These are phyloP conservation scores for Venturia oleaginea DNA, from an alignment of 2,329 filamentous ascomycete species.

Conservation along the genomic window DNA sequence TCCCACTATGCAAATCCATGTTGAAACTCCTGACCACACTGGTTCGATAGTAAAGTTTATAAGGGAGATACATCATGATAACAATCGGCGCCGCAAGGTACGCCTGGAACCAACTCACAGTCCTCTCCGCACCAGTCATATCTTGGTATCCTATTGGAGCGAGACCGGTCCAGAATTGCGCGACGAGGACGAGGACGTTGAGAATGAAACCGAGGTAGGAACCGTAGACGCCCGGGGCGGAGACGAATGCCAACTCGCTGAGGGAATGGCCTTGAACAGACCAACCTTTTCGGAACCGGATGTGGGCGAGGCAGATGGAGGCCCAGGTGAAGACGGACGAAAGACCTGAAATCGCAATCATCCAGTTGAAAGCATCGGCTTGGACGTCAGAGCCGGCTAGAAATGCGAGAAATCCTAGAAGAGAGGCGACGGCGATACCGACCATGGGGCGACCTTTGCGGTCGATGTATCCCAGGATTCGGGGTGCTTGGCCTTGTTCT, in stretches of 20 bases:
- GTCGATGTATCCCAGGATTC: conserved; percentile 52
- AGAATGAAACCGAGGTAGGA: conserved; percentile 66
- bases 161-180: conserved; percentile 82
- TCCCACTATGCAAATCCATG: conserved; percentile 81
- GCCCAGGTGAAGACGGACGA: conserved; percentile 70
- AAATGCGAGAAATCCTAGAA: conserved; percentile 52
- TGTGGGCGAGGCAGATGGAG: conserved; percentile 55
- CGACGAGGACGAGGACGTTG: conserved; percentile 66
- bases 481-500: conserved; percentile 58
- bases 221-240: conserved; percentile 68
- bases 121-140: conserved; percentile 38
- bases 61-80: conserved; percentile 56
- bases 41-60: conserved; percentile 69
- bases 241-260: conserved; percentile 69
- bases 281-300: conserved; percentile 57
- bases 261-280: conserved; percentile 52
- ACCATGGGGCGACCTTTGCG: conserved; percentile 50
- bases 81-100: conserved; percentile 65
- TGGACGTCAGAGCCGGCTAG: conserved; percentile 37
- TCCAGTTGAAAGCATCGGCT: conserved; percentile 50
- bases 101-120: conserved; percentile 62
- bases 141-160: conserved; percentile 57
- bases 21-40: conserved; percentile 56
- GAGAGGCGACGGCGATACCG: conserved; percentile 44
- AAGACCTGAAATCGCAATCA: conserved; percentile 62